Evolutionary conservation across 1,284 basidiomycete species (phyloP).

Genomic region (Apiotrichum mycotoxinovorans): DNA sequence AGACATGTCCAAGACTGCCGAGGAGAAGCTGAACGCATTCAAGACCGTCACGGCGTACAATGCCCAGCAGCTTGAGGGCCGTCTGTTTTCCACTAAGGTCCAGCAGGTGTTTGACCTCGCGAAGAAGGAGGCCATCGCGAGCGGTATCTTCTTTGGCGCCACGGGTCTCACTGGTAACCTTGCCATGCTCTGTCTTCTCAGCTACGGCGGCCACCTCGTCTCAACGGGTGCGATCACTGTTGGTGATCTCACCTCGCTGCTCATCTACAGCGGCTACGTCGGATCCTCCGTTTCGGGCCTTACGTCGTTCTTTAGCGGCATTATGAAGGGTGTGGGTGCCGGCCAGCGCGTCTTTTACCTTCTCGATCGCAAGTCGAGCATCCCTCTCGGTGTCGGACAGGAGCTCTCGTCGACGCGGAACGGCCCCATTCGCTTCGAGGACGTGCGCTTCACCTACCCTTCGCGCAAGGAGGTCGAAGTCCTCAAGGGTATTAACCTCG

Average conservation of each 20-base stretch:
- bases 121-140: conserved; percentile 82
- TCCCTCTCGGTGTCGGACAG: conserved; percentile 63
- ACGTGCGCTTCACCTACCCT: conserved; percentile 81
- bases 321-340: conserved; percentile 66
- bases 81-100: conserved; percentile 57
- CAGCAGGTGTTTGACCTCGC: conserved; percentile 69
- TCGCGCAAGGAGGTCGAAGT: conserved; percentile 72
- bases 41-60: conserved; percentile 93
- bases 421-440: conserved; percentile 71
- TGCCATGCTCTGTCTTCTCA: conserved; percentile 80
- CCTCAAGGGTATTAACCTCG: conserved; percentile 71
- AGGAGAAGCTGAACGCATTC: conserved; percentile 88
- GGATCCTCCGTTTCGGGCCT: conserved; percentile 51
- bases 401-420: conserved; percentile 57
- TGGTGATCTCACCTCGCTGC: conserved; percentile 81
- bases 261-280: conserved; percentile 82
- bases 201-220: conserved; percentile 90
- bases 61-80: conserved; percentile 64
- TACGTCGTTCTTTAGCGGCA: conserved; percentile 51
- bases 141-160: conserved; percentile 86
- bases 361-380: conserved; percentile 71
- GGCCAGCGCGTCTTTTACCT: conserved; percentile 90
- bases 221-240: conserved; percentile 81
- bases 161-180: conserved; percentile 95
- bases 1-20: conserved; percentile 87